Evolutionary conservation across 2,329 filamentous ascomycete species (phyloP).

Genomic region (Setomelanomma holmii): DNA sequence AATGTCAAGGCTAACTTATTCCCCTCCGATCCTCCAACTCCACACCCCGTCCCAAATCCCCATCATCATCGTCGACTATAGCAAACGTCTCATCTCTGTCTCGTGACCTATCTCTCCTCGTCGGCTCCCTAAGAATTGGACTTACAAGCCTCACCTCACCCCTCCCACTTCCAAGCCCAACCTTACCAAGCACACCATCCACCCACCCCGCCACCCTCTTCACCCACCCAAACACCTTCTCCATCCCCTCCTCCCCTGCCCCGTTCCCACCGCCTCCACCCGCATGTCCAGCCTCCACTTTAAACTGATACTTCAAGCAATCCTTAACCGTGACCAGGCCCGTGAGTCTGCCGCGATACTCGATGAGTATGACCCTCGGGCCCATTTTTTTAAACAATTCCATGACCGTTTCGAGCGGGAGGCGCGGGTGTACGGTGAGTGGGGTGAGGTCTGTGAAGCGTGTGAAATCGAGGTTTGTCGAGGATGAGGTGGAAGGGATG

Average conservation of each 20-base stretch:
- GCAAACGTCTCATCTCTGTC: conserved; percentile 13
- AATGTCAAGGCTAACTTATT: conserved; percentile 2
- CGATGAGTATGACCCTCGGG: conserved; percentile 88
- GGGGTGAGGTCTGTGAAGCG: conserved; percentile 90
- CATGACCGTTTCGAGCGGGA: conserved; percentile 96
- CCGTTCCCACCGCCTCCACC: conserved; percentile 5
- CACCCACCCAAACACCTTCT: conserved; percentile 33
- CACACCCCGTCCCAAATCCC: conserved; percentile 12
- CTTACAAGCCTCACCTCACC: conserved; percentile 34
- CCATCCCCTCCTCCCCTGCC: conserved; percentile 36
- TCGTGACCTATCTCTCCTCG: conserved; percentile 1
- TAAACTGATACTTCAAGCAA: conserved; percentile 96
- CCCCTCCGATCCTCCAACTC: conserved; percentile 34
- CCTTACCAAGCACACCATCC: conserved; percentile 20
- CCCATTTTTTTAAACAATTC: conserved; percentile 98
- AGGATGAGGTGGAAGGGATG: conserved; percentile 62
- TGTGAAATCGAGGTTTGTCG: conserved; percentile 76
- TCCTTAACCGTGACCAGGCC: conserved; percentile 96
- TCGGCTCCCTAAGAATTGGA: conserved; percentile 16
- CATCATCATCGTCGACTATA: conserved; percentile 15
- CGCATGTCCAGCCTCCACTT: conserved; percentile 84
- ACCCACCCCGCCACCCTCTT: conserved; percentile 26
- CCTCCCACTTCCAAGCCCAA: conserved; percentile 15
- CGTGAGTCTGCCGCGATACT: conserved; percentile 82
- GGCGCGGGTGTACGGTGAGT: conserved; percentile 85